Evolutionary conservation across 257 asterid genomes (phyloP).

Genomic region (Phtheirospermum japonicum): DNA sequence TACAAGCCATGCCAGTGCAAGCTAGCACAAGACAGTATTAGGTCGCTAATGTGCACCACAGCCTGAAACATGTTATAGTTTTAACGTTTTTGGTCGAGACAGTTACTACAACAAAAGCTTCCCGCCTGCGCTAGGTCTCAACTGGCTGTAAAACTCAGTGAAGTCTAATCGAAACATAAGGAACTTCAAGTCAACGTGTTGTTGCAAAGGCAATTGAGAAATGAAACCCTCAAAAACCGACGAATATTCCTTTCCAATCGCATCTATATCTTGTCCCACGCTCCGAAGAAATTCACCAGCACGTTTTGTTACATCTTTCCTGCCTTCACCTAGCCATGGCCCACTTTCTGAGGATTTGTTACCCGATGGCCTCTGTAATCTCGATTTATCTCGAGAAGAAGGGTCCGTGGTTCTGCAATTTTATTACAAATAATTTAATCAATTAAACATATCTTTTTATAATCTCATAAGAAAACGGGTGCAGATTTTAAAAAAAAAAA

Average conservation of each 20-base stretch:
- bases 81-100: neutral
- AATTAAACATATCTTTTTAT: neutral
- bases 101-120: conserved; percentile 42
- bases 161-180: conserved; percentile 90
- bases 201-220: conserved; percentile 80
- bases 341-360: conserved; percentile 61
- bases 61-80: conserved; percentile 22
- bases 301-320: conserved; percentile 80
- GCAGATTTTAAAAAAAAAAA: too few species aligned
- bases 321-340: conserved; percentile 91
- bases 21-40: conserved; percentile 31
- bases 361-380: conserved; percentile 45
- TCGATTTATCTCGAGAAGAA: conserved; percentile 55
- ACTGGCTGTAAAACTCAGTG: conserved; percentile 82
- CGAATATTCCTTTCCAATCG: conserved; percentile 76
- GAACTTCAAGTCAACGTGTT: conserved; percentile 89
- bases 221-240: conserved; percentile 83
- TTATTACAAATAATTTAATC: conserved; percentile 20
- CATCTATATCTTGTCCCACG: conserved; percentile 78
- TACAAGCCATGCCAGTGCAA: conserved; percentile 35
- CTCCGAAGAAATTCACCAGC: conserved; percentile 76
- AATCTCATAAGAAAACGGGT: neutral
- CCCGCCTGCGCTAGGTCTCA: conserved; percentile 45
- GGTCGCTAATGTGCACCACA: conserved; percentile 30
- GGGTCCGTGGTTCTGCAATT: conserved; percentile 55